These are phyloP conservation scores for Teunomyces aglyptinius DNA, from an alignment of 805 yeast genomes.

Conservation along the genomic window DNA sequence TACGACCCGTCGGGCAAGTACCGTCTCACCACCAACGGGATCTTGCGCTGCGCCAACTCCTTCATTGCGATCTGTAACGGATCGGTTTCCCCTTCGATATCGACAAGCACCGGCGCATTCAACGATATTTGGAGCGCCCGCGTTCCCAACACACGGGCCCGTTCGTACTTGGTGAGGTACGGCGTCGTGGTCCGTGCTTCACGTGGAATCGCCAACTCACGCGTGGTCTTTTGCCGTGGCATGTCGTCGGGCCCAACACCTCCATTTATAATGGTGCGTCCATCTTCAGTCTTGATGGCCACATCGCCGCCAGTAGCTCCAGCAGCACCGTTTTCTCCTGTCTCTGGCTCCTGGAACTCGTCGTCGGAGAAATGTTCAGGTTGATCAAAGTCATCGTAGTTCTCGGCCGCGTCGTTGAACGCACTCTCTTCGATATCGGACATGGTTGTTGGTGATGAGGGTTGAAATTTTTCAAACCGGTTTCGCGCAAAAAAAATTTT, in stretches of 20 bases:
- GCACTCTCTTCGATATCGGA: conserved; percentile 45
- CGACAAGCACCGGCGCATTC: conserved; percentile 98
- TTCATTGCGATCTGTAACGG: conserved; percentile 97
- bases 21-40: conserved; percentile 93
- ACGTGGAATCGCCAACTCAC: conserved; percentile 83
- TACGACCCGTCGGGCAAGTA: conserved; percentile 95
- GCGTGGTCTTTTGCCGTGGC: conserved; percentile 58
- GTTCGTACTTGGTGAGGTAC: conserved; percentile 97
- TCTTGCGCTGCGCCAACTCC: conserved; percentile 90
- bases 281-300: conserved; percentile 61
- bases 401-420: conserved; percentile 68
- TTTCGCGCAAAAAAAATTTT: neutral
- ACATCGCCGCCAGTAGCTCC: conserved; percentile 28
- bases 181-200: conserved; percentile 94
- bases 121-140: conserved; percentile 95
- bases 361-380: conserved; percentile 76
- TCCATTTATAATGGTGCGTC: conserved; percentile 69
- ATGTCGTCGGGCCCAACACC: conserved; percentile 55
- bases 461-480: neutral
- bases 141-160: conserved; percentile 96
- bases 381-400: conserved; percentile 79
- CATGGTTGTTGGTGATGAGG: conserved; percentile 20
- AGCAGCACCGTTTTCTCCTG: neutral
- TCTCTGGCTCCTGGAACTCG: conserved; percentile 47
- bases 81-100: conserved; percentile 98